A percentile compares a stretch with the other conserved stretches of the same genome.
phyloP scores from a whole-genome alignment of 306 rosid species.

The Dryas drummondii region DNA sequence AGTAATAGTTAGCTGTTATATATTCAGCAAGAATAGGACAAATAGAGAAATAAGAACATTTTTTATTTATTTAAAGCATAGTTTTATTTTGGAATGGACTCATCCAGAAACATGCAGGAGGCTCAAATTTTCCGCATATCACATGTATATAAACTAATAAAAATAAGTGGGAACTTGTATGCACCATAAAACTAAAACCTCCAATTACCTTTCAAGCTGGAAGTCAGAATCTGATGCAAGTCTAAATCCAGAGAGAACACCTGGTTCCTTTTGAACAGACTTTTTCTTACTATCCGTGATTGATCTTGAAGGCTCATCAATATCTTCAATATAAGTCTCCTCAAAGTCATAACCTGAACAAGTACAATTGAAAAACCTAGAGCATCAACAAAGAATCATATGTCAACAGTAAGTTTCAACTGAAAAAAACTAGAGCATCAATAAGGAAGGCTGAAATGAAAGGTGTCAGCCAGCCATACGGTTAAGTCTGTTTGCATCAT shows the following conservation, averaged over 20 bases:
- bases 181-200: conserved; percentile 13
- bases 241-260: conserved; percentile 74
- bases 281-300: conserved; percentile 51
- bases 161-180: neutral
- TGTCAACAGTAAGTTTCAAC: neutral
- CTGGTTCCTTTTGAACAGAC: conserved; percentile 46
- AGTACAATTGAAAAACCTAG: conserved; percentile 17
- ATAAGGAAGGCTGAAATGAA: no score
- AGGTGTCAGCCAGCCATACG: neutral
- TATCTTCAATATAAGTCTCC: conserved; percentile 75
- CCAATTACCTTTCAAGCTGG: conserved; percentile 66
- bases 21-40: neutral
- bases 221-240: conserved; percentile 74
- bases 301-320: conserved; percentile 64
- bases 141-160: neutral
- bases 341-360: conserved; percentile 67
- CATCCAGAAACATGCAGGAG: neutral
- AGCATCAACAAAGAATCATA: neutral
- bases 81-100: neutral
- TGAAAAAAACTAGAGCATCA: no score
- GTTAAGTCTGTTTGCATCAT: neutral
- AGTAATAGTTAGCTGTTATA: conserved; percentile 28
- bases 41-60: neutral
- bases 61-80: neutral
- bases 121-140: neutral